Evolutionary conservation across 1,284 basidiomycete species (phyloP).

Genomic region (Neonothopanus nambi): DNA sequence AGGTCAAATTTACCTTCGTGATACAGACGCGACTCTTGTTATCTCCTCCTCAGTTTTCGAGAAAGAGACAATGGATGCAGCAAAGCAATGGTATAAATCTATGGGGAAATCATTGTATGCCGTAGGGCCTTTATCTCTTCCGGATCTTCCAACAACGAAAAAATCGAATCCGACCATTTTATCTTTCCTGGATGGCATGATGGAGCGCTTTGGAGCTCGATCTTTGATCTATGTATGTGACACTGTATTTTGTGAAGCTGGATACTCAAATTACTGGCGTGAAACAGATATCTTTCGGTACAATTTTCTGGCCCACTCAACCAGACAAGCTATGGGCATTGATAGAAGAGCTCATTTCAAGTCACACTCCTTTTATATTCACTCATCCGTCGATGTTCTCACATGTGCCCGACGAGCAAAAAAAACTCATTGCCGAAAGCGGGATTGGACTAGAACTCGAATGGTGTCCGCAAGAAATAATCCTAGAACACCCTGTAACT

Average conservation of each 20-base stretch:
- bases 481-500: slow-evolving; percentile 25
- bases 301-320: slow-evolving; percentile 21
- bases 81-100: slow-evolving; percentile 11
- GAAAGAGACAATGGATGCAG: slow-evolving; percentile 14
- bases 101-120: slow-evolving; percentile 14
- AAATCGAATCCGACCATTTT: slow-evolving; percentile 6
- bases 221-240: slow-evolving; percentile 21
- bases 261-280: background rate
- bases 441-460: slow-evolving; percentile 17
- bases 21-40: slow-evolving; percentile 12
- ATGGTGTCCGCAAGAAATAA: slow-evolving; percentile 26
- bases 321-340: slow-evolving; percentile 20
- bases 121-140: slow-evolving; percentile 16
- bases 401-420: slow-evolving; percentile 10
- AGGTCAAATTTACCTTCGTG: background rate
- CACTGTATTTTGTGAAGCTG: background rate
- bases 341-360: slow-evolving; percentile 20
- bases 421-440: slow-evolving; percentile 14
- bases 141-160: background rate
- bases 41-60: slow-evolving; percentile 18
- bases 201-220: slow-evolving; percentile 17
- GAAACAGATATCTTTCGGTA: slow-evolving; percentile 26
- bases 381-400: background rate
- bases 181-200: slow-evolving; percentile 19
- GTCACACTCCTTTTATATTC: slow-evolving; percentile 20